Conservation (phyloP, 2,329 filamentous ascomycete species). For the Amauroascus niger region DNA sequence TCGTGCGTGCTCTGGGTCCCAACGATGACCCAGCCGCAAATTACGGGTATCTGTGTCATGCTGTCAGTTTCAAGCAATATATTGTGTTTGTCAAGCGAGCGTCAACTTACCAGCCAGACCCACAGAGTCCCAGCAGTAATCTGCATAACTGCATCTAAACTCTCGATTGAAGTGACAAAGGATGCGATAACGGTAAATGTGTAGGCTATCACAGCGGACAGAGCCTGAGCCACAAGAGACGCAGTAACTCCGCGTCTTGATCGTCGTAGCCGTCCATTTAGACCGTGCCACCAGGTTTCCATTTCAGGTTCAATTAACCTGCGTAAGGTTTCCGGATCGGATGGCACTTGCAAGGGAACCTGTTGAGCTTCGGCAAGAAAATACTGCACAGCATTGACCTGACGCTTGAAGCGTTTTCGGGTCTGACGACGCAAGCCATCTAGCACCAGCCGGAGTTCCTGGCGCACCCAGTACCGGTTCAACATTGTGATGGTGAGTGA, state of each 20-base stretch:
- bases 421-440: neutral
- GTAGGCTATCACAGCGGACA: slow-evolving; percentile 3
- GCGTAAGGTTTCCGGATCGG: neutral
- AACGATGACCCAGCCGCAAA: slow-evolving; percentile 8
- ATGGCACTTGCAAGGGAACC: slow-evolving; percentile 2
- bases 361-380: slow-evolving; percentile 7
- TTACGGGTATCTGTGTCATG: neutral
- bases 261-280: slow-evolving; percentile 4
- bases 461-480: slow-evolving; percentile 6
- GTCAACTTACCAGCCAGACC: slow-evolving; percentile 1
- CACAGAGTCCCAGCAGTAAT: slow-evolving; percentile 3
- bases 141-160: slow-evolving; percentile 3
- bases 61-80: neutral
- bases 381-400: slow-evolving; percentile 1
- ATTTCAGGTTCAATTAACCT: neutral
- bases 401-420: neutral
- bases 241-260: slow-evolving; percentile 6
- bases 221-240: slow-evolving; percentile 4
- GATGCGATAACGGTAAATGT: slow-evolving; percentile 7
- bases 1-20: slow-evolving; percentile 8
- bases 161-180: neutral
- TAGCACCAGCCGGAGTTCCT: neutral
- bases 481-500: slow-evolving; percentile 7
- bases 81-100: neutral
- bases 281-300: slow-evolving; percentile 3